phyloP scores from a whole-genome alignment of 257 asterid genomes.

The Knoxia roxburghii region DNA sequence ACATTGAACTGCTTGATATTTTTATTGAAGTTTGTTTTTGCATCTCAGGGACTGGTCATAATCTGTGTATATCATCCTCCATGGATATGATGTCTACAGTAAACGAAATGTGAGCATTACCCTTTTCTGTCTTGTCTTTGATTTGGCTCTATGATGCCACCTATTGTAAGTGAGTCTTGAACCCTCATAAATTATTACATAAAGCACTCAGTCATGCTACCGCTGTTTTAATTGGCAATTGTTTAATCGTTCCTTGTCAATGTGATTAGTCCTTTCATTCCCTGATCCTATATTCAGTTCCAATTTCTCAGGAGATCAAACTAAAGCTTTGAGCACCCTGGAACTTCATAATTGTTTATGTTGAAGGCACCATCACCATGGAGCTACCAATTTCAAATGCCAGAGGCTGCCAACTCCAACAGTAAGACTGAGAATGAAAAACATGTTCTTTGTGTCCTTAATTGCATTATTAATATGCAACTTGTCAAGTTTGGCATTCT shows the following conservation, averaged over 20 bases:
- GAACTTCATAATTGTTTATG: background rate
- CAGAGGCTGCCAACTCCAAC: background rate
- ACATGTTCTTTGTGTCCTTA: conserved; percentile 8
- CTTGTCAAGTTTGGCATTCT: conserved; percentile 40
- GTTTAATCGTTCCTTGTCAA: background rate
- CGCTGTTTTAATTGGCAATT: background rate
- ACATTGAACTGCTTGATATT: background rate
- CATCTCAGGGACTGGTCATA: background rate
- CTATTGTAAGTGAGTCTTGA: background rate
- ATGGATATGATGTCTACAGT: background rate
- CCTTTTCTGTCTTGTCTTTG: background rate
- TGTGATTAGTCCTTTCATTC: background rate
- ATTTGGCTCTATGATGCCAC: background rate
- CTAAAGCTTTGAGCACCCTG: background rate
- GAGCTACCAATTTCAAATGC: background rate
- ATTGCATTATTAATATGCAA: conserved; percentile 19
- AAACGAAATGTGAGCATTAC: background rate
- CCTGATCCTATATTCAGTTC: background rate
- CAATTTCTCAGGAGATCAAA: background rate
- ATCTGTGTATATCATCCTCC: background rate
- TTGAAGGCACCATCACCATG: background rate
- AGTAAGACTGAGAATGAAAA: background rate
- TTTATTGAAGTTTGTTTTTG: too few relatives aligned
- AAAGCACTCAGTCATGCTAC: background rate
- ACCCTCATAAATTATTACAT: background rate